Conservation (phyloP, 495 filamentous ascomycete species). For the Annulohypoxylon bovei region DNA sequence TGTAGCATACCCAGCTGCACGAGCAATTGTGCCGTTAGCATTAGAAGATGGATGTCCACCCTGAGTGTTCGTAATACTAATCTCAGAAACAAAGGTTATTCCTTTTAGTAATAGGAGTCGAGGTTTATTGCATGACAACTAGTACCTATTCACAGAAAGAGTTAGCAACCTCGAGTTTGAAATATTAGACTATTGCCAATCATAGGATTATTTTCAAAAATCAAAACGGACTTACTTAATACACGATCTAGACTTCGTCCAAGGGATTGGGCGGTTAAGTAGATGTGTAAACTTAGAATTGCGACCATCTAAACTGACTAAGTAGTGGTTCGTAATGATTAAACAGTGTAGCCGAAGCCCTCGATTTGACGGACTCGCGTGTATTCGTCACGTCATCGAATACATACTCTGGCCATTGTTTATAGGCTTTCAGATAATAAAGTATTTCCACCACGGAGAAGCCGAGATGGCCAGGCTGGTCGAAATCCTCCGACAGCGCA, state of each 20-base stretch:
- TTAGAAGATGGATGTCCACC: not conserved
- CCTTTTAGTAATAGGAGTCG: not conserved
- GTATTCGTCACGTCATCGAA: too few species aligned
- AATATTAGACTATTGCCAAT: too few species aligned
- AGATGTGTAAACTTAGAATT: too few species aligned
- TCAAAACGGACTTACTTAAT: too few species aligned
- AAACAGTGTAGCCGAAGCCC: too few species aligned
- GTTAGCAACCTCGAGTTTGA: too few species aligned
- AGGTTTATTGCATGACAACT: not conserved
- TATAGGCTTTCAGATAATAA: not conserved
- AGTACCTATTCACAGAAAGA: not conserved
- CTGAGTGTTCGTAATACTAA: not conserved
- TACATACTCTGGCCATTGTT: not conserved
- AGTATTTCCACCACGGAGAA: conserved; percentile 10
- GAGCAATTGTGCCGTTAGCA: not conserved
- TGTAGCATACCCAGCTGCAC: not conserved
- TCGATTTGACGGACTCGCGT: too few species aligned
- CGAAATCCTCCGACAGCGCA: not conserved
- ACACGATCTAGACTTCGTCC: too few species aligned
- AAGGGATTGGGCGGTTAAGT: too few species aligned
- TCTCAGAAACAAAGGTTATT: not conserved
- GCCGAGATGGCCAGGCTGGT: not conserved
- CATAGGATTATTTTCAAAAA: too few species aligned
- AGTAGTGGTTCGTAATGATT: too few species aligned
- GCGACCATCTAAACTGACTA: too few species aligned